Conservation (phyloP, 192 early-diverging fungal species). For the Coemansia javaensis region DNA sequence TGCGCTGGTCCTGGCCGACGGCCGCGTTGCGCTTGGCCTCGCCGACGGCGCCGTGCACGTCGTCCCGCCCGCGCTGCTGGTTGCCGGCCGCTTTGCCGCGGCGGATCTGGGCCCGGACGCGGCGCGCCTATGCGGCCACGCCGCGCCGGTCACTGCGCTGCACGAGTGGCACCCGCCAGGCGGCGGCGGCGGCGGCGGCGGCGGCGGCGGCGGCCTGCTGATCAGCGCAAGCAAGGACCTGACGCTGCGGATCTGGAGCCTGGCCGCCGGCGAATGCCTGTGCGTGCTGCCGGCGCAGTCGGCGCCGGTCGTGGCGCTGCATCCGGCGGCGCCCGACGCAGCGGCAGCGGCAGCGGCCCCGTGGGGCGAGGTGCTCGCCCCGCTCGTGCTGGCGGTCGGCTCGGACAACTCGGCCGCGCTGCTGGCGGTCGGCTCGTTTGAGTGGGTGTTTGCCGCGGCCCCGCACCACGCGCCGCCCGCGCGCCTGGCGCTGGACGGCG, state of each 20-base stretch:
- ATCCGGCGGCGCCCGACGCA: background rate
- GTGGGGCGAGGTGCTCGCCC: conserved; percentile 4
- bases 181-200: background rate
- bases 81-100: background rate
- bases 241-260: conserved; percentile 38
- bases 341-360: too few relatives aligned
- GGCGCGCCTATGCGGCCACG: conserved; percentile 33
- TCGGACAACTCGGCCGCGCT: conserved; percentile 36
- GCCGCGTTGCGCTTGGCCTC: conserved; percentile 18
- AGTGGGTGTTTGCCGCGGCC: conserved; percentile 26
- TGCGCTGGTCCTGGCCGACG: conserved; percentile 10
- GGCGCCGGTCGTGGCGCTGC: conserved; percentile 20
- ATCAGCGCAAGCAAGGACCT: conserved; percentile 47
- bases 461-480: conserved; percentile 15
- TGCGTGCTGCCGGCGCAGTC: conserved; percentile 28
- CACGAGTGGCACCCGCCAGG: conserved; percentile 21
- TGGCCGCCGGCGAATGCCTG: conserved; percentile 15
- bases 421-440: conserved; percentile 21
- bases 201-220: conserved; percentile 3
- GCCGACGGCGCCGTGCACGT: conserved; percentile 18
- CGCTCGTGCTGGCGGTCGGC: conserved; percentile 27
- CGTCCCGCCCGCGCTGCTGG: conserved; percentile 16
- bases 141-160: conserved; percentile 18
- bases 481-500: conserved; percentile 13
- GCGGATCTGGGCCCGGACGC: too few relatives aligned